phyloP scores from a whole-genome alignment of 176 grass and related monocot species.

The Typha latifolia region DNA sequence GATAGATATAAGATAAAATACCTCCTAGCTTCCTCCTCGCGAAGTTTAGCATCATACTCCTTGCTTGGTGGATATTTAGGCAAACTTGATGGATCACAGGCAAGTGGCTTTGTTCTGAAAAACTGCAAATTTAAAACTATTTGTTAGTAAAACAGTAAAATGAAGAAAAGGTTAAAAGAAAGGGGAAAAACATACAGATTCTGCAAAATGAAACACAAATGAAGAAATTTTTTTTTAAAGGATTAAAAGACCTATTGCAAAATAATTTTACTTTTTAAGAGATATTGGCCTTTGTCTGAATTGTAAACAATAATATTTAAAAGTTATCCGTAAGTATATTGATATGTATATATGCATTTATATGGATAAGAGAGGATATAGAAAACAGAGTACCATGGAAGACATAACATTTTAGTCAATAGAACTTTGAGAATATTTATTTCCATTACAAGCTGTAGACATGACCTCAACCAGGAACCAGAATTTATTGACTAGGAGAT shows the following conservation, averaged over 20 bases:
- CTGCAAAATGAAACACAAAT: background rate
- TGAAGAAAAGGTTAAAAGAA: background rate
- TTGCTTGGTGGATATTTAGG: constrained; percentile 68
- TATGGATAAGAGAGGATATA: too few relatives aligned
- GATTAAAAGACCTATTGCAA: background rate
- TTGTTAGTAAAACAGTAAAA: background rate
- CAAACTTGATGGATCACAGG: constrained; percentile 54
- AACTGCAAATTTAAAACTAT: constrained; percentile 24
- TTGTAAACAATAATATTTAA: background rate
- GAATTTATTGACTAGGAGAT: too few relatives aligned
- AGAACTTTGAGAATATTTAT: too few relatives aligned
- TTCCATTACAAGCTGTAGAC: too few relatives aligned
- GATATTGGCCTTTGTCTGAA: background rate
- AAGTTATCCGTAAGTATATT: too few relatives aligned
- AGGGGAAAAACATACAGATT: background rate
- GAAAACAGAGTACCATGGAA: too few relatives aligned
- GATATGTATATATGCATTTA: too few relatives aligned
- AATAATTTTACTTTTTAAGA: background rate
- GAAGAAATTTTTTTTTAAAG: background rate
- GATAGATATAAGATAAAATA: constrained; percentile 1
- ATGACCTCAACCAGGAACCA: too few relatives aligned
- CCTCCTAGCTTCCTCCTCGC: constrained; percentile 39
- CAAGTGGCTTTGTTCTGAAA: constrained; percentile 48
- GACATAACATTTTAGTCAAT: too few relatives aligned
- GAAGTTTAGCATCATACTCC: constrained; percentile 66